Percentiles rank a stretch among this genome's conserved stretches.
These are phyloP conservation scores for Cyclocybe cylindracea DNA, from an alignment of 768 basidiomycete species.

Conservation along the genomic window DNA sequence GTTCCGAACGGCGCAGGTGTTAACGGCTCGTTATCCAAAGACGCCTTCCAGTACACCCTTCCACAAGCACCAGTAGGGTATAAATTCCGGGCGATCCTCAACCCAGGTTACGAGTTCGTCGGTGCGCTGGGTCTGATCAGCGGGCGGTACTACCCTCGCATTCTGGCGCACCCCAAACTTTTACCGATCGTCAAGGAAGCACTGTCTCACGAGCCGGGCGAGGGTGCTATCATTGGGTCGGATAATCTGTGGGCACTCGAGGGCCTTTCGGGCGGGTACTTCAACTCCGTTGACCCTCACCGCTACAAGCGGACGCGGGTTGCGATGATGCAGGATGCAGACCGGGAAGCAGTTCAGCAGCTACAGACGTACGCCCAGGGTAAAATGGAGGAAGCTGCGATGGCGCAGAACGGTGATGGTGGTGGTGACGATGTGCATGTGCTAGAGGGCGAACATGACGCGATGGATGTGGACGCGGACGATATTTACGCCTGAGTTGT, in stretches of 20 bases:
- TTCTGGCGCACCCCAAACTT: conserved; percentile 68
- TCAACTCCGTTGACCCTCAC: conserved; percentile 71
- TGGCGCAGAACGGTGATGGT: conserved; percentile 12
- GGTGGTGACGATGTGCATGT: background rate
- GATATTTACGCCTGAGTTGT: background rate
- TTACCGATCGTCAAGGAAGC: conserved; percentile 39
- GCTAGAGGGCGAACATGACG: conserved; percentile 18
- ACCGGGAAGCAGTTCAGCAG: conserved; percentile 43
- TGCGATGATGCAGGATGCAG: conserved; percentile 66
- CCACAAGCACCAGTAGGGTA: conserved; percentile 70
- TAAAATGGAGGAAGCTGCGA: conserved; percentile 22
- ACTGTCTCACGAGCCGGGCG: conserved; percentile 30
- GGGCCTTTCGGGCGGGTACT: conserved; percentile 64
- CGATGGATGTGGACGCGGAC: conserved; percentile 21
- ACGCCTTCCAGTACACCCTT: conserved; percentile 12
- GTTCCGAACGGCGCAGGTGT: background rate
- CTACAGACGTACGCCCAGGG: conserved; percentile 41
- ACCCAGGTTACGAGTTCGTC: conserved; percentile 61
- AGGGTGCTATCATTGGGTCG: conserved; percentile 37
- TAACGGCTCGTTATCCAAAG: too few species aligned
- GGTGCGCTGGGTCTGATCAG: conserved; percentile 70
- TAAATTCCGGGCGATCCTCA: conserved; percentile 67
- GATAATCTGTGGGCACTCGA: conserved; percentile 72
- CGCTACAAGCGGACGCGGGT: conserved; percentile 52
- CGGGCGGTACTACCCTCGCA: conserved; percentile 79